Percentiles rank a stretch among this genome's conserved stretches.
Conservation (phyloP, 352 stramenopile genomes). For the Globisporangium nodosum region DNA sequence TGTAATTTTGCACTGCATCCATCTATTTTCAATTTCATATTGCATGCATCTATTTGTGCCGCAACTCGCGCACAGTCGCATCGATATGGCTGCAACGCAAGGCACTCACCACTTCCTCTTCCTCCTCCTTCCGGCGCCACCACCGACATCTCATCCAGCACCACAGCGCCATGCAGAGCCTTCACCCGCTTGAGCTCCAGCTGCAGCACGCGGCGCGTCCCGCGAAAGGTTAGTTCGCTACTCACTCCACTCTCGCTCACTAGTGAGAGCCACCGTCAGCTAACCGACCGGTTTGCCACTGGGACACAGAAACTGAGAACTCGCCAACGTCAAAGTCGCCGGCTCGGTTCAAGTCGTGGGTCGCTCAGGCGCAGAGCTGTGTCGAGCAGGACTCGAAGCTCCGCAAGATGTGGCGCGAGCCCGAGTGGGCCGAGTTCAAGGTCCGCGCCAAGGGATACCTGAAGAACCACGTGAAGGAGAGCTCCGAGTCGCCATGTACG, state of each 20-base stretch:
- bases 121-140: neutral
- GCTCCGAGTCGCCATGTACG: conserved; percentile 57
- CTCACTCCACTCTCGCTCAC: neutral
- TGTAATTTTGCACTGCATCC: too few species aligned
- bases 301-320: conserved; percentile 4
- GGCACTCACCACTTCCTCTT: neutral
- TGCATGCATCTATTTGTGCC: too few species aligned
- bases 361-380: conserved; percentile 32
- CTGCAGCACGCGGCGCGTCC: conserved; percentile 3
- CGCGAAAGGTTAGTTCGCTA: conserved; percentile 3
- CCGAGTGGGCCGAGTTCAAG: conserved; percentile 53
- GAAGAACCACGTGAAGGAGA: conserved; percentile 53
- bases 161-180: conserved; percentile 7
- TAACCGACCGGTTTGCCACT: neutral
- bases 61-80: too few species aligned
- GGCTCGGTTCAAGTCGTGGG: conserved; percentile 40
- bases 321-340: conserved; percentile 21
- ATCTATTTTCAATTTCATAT: too few species aligned
- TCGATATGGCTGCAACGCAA: too few species aligned
- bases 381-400: conserved; percentile 35
- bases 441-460: conserved; percentile 72
- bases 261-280: neutral
- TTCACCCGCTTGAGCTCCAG: conserved; percentile 13
- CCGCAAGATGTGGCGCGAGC: conserved; percentile 71
- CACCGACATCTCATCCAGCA: neutral